phyloP scores from a whole-genome alignment of 805 yeast species.

The Grigorovia humatica region DNA sequence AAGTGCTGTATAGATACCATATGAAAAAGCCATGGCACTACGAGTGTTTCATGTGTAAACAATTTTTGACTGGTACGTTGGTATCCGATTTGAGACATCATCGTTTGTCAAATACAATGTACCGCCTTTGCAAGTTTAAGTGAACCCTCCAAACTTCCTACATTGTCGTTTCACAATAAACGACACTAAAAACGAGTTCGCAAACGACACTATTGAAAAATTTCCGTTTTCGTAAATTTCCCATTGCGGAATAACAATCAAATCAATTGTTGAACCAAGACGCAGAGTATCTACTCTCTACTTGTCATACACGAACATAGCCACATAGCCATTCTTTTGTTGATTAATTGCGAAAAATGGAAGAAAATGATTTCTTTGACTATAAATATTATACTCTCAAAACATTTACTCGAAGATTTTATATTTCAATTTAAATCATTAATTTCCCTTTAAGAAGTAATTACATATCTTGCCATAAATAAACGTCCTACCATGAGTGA shows the following conservation, averaged over 20 bases:
- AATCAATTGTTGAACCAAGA: not conserved
- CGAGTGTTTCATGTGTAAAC: no score
- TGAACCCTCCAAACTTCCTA: no score
- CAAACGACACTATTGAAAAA: not conserved
- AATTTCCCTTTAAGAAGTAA: not conserved
- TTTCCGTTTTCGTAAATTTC: not conserved
- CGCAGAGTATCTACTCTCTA: not conserved
- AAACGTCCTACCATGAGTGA: constrained; percentile 15
- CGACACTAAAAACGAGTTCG: not conserved
- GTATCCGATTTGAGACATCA: no score
- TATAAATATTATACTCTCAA: not conserved
- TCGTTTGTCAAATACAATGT: no score
- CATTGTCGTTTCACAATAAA: no score
- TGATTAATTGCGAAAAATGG: not conserved
- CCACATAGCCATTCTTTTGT: not conserved
- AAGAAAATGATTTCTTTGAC: no score
- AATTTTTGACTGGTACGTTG: no score
- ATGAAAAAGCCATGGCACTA: no score
- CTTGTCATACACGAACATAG: not conserved
- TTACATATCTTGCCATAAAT: constrained; percentile 2
- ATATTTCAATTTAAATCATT: no score
- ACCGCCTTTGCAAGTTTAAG: no score
- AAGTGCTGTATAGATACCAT: no score
- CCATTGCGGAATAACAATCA: not conserved
- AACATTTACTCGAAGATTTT: not conserved